Evolutionary conservation across 2,329 filamentous ascomycete genomes (phyloP).

Genomic region (Malbranchea zuffiana): DNA sequence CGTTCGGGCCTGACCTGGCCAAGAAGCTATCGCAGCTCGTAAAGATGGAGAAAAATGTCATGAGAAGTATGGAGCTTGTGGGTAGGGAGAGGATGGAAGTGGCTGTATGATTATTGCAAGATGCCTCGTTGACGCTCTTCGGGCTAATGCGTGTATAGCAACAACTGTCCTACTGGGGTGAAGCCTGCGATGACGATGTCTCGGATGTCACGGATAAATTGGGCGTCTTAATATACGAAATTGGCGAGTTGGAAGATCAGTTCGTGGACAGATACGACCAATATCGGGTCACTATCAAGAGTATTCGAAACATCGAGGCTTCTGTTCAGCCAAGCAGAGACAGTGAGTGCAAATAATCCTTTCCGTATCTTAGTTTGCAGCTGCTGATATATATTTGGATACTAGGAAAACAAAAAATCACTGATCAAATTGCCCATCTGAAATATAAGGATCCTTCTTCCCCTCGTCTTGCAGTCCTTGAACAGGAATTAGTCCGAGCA

Average conservation of each 20-base stretch:
- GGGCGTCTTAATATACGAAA: conserved; percentile 93
- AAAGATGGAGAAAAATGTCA: conserved; percentile 99
- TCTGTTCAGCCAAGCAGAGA: conserved; percentile 97
- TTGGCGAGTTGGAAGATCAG: conserved; percentile 94
- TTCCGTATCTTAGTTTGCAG: too few species aligned
- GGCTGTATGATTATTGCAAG: conserved; percentile 54
- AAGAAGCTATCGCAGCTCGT: conserved; percentile 97
- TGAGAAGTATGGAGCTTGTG: conserved; percentile 94
- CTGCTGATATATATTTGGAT: conserved; percentile 2
- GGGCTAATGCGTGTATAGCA: conserved; percentile 47
- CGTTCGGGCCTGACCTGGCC: conserved; percentile 67
- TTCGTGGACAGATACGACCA: conserved; percentile 99
- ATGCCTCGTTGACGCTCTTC: background rate
- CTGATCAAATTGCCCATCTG: conserved; percentile 93
- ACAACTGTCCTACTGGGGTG: conserved; percentile 98
- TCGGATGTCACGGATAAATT: conserved; percentile 99
- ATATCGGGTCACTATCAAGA: conserved; percentile 98
- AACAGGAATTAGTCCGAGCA: conserved; percentile 95
- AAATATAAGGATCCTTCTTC: conserved; percentile 99
- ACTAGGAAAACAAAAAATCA: conserved; percentile 97
- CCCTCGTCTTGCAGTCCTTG: conserved; percentile 90
- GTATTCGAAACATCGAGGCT: conserved; percentile 96
- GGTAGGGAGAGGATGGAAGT: conserved; percentile 97
- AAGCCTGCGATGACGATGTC: conserved; percentile 90
- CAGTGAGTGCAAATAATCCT: conserved; percentile 51